Percentiles rank a stretch among this genome's conserved stretches.
Conservation (phyloP, 257 asterid species). For the Penstemon barbatus region DNA sequence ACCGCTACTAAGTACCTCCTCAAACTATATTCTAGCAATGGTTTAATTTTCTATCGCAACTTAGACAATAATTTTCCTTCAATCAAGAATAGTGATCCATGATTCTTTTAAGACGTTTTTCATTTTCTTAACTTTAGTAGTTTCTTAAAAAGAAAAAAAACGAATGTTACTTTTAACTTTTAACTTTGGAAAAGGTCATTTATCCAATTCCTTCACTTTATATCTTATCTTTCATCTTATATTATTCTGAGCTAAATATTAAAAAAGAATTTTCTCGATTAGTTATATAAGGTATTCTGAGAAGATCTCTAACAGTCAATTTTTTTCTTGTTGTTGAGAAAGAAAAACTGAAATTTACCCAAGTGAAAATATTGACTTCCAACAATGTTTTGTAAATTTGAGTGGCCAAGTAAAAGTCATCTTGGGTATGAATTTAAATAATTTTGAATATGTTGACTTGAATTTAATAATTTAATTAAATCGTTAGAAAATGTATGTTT, state of each 20-base stretch:
- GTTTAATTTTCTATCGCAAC: background rate
- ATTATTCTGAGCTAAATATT: background rate
- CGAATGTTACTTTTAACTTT: background rate
- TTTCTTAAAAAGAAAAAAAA: background rate
- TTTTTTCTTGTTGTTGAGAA: too few relatives aligned
- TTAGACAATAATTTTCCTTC: background rate
- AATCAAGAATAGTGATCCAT: background rate
- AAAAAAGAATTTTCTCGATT: background rate
- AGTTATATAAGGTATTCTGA: background rate
- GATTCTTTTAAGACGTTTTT: background rate
- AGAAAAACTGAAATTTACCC: too few relatives aligned
- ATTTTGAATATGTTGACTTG: too few relatives aligned
- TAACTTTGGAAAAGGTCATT: background rate
- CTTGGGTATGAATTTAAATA: too few relatives aligned
- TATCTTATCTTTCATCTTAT: background rate
- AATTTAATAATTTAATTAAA: too few relatives aligned
- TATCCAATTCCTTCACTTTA: conserved; percentile 6
- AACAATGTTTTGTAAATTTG: too few relatives aligned
- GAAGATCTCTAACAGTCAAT: background rate
- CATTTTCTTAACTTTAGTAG: background rate
- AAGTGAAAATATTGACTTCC: too few relatives aligned
- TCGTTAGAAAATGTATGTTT: too few relatives aligned
- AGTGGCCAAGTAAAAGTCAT: too few relatives aligned
- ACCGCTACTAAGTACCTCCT: too few relatives aligned
- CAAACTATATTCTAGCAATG: too few relatives aligned